Percentiles rank a stretch among this genome's conserved stretches.
phyloP scores from a whole-genome alignment of 805 yeast species.

The Candida tammaniensis region DNA sequence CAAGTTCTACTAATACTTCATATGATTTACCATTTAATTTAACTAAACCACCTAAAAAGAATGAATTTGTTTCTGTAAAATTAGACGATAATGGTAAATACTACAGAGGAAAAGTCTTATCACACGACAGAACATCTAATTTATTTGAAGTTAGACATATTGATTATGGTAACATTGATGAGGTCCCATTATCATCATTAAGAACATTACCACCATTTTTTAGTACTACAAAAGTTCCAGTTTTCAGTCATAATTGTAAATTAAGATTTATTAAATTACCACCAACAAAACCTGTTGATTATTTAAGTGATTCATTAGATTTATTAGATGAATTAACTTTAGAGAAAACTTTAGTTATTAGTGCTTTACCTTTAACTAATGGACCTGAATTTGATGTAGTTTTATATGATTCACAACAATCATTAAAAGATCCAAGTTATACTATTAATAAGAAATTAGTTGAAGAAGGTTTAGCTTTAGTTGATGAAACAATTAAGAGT shows the following conservation, averaged over 20 bases:
- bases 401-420: constrained; percentile 55
- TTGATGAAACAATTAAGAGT: constrained; percentile 34
- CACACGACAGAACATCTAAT: constrained; percentile 42
- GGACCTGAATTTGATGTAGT: constrained; percentile 48
- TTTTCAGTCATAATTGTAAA: constrained; percentile 55
- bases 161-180: constrained; percentile 58
- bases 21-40: constrained; percentile 40
- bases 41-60: constrained; percentile 45
- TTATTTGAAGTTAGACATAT: constrained; percentile 53
- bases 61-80: constrained; percentile 56
- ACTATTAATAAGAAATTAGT: constrained; percentile 62
- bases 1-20: constrained; percentile 35
- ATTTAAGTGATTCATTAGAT: constrained; percentile 51
- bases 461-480: constrained; percentile 58
- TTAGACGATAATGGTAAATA: constrained; percentile 51
- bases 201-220: constrained; percentile 54
- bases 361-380: constrained; percentile 42
- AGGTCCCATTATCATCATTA: constrained; percentile 42
- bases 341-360: constrained; percentile 54
- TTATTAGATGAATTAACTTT: constrained; percentile 51
- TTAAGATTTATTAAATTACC: constrained; percentile 57
- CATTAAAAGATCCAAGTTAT: constrained; percentile 51
- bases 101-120: constrained; percentile 55
- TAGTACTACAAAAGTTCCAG: constrained; percentile 35
- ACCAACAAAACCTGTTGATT: constrained; percentile 53